Percentiles rank a stretch among this genome's conserved stretches.
Conservation (phyloP, 257 asterid genomes). For the Ballota nigra region DNA sequence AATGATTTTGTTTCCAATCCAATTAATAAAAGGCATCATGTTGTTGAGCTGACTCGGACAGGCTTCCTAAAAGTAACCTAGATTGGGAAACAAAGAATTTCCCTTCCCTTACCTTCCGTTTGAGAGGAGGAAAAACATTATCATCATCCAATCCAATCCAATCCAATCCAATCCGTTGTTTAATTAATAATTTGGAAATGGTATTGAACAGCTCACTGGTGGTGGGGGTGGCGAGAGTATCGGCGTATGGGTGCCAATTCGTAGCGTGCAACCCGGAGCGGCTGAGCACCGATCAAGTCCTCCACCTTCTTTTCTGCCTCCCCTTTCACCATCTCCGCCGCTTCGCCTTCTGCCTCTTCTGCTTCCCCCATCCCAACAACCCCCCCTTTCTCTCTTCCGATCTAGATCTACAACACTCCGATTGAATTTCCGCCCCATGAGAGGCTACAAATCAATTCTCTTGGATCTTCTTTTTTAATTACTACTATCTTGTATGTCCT, state of each 20-base stretch:
- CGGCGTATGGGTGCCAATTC: conserved; percentile 74
- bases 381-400: conserved; percentile 32
- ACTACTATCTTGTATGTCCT: neutral
- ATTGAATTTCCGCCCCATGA: no score
- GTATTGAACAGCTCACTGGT: conserved; percentile 65
- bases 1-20: no score
- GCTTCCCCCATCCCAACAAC: conserved; percentile 47
- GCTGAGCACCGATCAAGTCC: conserved; percentile 63
- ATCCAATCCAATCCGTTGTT: no score
- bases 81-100: no score
- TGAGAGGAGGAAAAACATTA: no score
- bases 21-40: no score
- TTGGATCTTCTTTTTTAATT: no score
- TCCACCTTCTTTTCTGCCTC: conserved; percentile 68
- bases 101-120: no score
- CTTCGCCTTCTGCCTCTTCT: conserved; percentile 62
- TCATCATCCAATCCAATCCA: no score
- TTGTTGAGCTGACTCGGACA: no score
- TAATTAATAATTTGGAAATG: conserved; percentile 32
- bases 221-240: conserved; percentile 60
- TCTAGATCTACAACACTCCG: conserved; percentile 42
- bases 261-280: conserved; percentile 79
- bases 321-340: conserved; percentile 79
- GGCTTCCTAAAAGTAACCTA: no score
- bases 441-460: no score